These are phyloP conservation scores for Bacidia rubella DNA, from an alignment of 495 filamentous ascomycete species.

Conservation along the genomic window DNA sequence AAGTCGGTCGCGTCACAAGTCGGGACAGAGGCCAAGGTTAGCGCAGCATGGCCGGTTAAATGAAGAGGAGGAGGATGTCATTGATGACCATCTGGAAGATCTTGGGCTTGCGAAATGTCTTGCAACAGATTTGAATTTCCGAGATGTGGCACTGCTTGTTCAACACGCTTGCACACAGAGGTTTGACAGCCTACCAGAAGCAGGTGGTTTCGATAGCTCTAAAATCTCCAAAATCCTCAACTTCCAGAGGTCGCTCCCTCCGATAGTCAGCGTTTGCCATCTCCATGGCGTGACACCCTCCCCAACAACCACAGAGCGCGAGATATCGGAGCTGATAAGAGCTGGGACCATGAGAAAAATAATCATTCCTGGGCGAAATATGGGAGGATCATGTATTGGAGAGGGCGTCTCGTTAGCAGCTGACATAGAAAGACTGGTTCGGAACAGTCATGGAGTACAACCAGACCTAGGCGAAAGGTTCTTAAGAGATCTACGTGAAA, in stretches of 20 bases:
- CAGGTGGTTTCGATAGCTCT: constrained; percentile 59
- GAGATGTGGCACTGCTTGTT: constrained; percentile 53
- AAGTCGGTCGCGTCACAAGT: constrained; percentile 43
- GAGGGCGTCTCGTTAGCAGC: constrained; percentile 54
- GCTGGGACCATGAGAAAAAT: constrained; percentile 50
- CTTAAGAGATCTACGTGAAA: constrained; percentile 35
- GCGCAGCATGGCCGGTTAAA: constrained; percentile 22
- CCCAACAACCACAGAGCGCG: constrained; percentile 59
- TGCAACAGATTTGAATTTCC: constrained; percentile 37
- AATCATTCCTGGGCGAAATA: constrained; percentile 50
- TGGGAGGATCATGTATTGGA: constrained; percentile 44
- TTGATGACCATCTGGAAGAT: constrained; percentile 43
- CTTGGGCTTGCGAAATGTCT: constrained; percentile 39
- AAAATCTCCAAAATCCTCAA: constrained; percentile 59
- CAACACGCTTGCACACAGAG: constrained; percentile 45
- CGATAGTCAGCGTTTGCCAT: constrained; percentile 57
- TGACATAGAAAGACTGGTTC: constrained; percentile 49
- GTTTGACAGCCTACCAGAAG: constrained; percentile 54
- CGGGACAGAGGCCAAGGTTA: constrained; percentile 24
- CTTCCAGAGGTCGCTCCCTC: constrained; percentile 50
- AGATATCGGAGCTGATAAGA: constrained; percentile 50
- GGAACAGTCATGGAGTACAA: constrained; percentile 29
- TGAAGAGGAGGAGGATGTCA: constrained; percentile 24
- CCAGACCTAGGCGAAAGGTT: constrained; percentile 43
- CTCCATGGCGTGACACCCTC: constrained; percentile 51